phyloP scores from a whole-genome alignment of 169 alveolate species.

The Blepharisma undulans region DNA sequence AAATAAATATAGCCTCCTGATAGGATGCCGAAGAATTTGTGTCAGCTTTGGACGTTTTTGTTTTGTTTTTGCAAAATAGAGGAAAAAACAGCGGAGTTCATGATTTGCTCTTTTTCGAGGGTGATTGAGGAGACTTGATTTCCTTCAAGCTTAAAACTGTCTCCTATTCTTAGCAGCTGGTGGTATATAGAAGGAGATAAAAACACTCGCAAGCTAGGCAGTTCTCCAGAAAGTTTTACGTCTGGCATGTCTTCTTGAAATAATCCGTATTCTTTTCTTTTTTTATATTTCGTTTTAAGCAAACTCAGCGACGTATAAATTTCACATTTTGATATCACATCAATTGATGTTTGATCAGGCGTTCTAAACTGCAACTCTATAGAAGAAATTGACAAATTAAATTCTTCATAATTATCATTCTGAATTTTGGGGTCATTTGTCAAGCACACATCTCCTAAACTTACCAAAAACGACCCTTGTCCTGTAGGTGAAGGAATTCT shows the following conservation, averaged over 20 bases:
- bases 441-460: neutral
- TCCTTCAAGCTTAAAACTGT: neutral
- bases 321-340: neutral
- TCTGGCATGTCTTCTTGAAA: neutral
- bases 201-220: neutral
- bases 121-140: neutral
- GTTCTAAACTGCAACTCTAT: neutral
- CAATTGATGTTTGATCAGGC: neutral
- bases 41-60: neutral
- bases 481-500: neutral
- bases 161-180: neutral
- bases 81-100: neutral
- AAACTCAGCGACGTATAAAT: neutral
- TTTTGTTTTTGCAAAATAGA: neutral
- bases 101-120: neutral
- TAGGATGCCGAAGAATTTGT: neutral
- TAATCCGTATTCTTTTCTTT: neutral
- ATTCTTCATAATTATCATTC: neutral
- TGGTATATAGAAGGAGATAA: neutral
- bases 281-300: neutral
- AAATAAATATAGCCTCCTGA: conserved; percentile 30
- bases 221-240: neutral
- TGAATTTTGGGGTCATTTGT: neutral
- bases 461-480: neutral
- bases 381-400: neutral